Conservation (phyloP, 257 asterid genomes). For the Petunia axillaris region DNA sequence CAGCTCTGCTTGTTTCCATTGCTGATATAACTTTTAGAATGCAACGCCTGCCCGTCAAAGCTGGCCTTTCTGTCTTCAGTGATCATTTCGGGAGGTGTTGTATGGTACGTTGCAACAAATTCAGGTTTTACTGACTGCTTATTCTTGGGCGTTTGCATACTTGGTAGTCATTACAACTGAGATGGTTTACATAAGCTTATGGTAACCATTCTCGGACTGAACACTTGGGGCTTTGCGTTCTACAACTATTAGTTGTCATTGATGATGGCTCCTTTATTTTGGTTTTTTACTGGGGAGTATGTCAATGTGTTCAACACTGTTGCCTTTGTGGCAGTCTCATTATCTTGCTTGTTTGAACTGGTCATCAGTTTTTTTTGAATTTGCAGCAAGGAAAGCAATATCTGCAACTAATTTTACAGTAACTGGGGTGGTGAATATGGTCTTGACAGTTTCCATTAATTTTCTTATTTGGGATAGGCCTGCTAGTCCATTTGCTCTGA, state of each 20-base stretch:
- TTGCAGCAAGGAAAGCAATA: conserved; percentile 92
- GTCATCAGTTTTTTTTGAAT: conserved; percentile 95
- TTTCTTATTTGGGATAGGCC: conserved; percentile 98
- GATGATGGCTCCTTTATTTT: conserved; percentile 95
- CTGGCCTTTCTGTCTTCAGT: conserved; percentile 68
- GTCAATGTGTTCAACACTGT: conserved; percentile 65
- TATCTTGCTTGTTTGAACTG: conserved; percentile 92
- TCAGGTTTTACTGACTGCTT: conserved; percentile 88
- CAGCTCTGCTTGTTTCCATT: conserved; percentile 85
- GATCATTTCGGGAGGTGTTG: conserved; percentile 76
- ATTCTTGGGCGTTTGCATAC: conserved; percentile 95
- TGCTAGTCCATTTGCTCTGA: conserved; percentile 86
- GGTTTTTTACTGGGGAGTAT: conserved; percentile 90
- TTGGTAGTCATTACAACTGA: conserved; percentile 91
- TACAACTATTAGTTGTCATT: conserved; percentile 84
- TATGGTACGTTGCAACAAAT: conserved; percentile 92
- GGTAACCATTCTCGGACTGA: conserved; percentile 94
- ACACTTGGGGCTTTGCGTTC: conserved; percentile 93
- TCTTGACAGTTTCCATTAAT: conserved; percentile 89
- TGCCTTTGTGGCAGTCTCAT: conserved; percentile 69
- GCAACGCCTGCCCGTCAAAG: conserved; percentile 83
- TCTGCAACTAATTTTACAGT: conserved; percentile 98
- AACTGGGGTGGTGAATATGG: conserved; percentile 94
- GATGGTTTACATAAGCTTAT: conserved; percentile 99
- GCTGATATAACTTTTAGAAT: conserved; percentile 86